Conservation (phyloP, 768 basidiomycete genomes). For the Leccinum disarticulatum region DNA sequence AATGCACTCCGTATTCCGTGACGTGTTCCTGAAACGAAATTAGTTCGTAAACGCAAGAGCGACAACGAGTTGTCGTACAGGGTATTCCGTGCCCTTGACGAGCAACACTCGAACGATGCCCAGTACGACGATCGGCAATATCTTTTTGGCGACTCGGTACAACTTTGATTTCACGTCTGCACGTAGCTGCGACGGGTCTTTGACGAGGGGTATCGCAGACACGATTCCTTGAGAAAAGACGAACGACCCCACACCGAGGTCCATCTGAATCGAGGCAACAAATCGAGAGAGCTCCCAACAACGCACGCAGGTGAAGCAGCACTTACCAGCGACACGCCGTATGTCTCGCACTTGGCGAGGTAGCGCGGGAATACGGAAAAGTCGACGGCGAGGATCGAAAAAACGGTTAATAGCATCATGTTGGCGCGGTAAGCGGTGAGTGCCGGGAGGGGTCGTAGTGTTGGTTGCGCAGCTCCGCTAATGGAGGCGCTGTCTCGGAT, state of each 20-base stretch:
- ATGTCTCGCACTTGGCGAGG: constrained; percentile 92
- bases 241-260: constrained; percentile 95
- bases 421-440: constrained; percentile 88
- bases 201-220: constrained; percentile 80
- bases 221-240: constrained; percentile 95
- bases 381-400: constrained; percentile 94
- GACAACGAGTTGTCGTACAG: constrained; percentile 50
- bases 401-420: constrained; percentile 91
- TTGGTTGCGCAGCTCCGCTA: background rate
- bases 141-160: constrained; percentile 50
- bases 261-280: constrained; percentile 66
- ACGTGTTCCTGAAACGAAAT: constrained; percentile 73
- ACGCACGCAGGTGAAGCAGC: background rate
- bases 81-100: constrained; percentile 94
- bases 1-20: constrained; percentile 94
- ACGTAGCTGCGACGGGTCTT: constrained; percentile 53
- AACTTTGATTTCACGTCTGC: constrained; percentile 54
- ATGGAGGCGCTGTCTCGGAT: background rate
- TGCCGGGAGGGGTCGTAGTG: constrained; percentile 59
- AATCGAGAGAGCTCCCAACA: background rate
- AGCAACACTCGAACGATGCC: constrained; percentile 77
- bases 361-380: constrained; percentile 88
- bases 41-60: background rate
- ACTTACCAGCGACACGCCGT: constrained; percentile 88
- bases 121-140: constrained; percentile 64